Evolutionary conservation across 1,284 basidiomycete species (phyloP), one percentile per base, ranked within the genome.

Genomic region (Ustilago bromivora): DNA sequence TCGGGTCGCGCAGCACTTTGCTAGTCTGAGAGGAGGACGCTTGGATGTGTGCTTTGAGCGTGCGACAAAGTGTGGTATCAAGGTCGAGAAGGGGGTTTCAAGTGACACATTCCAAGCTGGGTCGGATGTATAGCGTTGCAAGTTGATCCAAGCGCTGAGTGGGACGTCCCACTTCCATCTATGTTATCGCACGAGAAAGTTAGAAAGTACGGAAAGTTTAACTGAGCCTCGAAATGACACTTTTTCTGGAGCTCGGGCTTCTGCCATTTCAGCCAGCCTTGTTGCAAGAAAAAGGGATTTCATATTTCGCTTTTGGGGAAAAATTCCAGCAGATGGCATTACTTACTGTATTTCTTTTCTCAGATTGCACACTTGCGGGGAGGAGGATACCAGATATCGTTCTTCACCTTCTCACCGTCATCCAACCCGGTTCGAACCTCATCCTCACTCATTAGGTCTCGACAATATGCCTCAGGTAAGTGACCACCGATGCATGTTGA

Each of bases 391-490:
- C 8, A 5, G 43, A 59, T 59, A 51, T n/a, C 43, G n/a, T 59
- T 11, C n/a, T 36, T 34, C 23, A 57, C 40, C 23, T 43, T 47
- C 62, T 55, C 55, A 17, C 56, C 31, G 47, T 41, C 55, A 53
- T 56, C 49, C 34, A 41, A 32, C 43, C 36, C 56, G 32, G 58
- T 36, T 31, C 61, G 31, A 46, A 56, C 54, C 52, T 32, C 56
- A 52, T 41, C 32, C 17, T 6, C 17, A 32, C 15, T 53, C 28
- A 36, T 13, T 40, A 49, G 56, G 61, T 36, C 4, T 51, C 43
- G 59, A 54, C 75, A 70, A n/a, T 60, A 77, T 77, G 75, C 75
- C 75, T 58, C 75, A 77, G 75, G 75, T 77, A 62, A 70, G 74
- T 57, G 10, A 23, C 53, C 19, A 28, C 11, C 53, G 19, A 32